Conservation (phyloP, 352 stramenopile genomes). For the Elongisporangium undulatum region DNA sequence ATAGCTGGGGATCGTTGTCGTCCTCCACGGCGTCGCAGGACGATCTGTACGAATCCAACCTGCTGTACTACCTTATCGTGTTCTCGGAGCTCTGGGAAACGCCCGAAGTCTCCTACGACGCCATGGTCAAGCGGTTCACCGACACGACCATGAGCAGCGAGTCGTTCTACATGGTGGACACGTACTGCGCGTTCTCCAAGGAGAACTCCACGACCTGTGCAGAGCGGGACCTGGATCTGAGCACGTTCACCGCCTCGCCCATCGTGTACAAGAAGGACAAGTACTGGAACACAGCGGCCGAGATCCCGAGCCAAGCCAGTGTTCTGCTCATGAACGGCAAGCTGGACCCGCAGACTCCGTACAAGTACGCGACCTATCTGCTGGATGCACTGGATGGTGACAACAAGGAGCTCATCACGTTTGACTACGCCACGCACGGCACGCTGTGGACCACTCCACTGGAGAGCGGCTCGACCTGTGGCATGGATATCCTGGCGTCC, state of each 20-base stretch:
- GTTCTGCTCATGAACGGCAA: constrained; percentile 46
- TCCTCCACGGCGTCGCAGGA: constrained; percentile 10
- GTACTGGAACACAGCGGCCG: constrained; percentile 43
- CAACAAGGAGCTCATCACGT: constrained; percentile 40
- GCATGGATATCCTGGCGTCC: constrained; percentile 36
- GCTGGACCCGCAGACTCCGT: constrained; percentile 41
- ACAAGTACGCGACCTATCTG: constrained; percentile 44
- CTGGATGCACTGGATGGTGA: constrained; percentile 20
- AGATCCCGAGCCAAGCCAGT: constrained; percentile 26
- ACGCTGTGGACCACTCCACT: constrained; percentile 29
- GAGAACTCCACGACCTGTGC: constrained; percentile 28
- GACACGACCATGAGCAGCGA: constrained; percentile 24
- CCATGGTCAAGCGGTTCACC: constrained; percentile 19
- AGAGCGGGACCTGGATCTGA: constrained; percentile 5
- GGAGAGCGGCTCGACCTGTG: constrained; percentile 24
- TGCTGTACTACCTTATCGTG: constrained; percentile 43
- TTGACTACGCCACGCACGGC: constrained; percentile 34
- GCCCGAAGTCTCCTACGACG: constrained; percentile 11
- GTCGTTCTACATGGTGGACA: constrained; percentile 16
- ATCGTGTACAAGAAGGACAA: constrained; percentile 44
- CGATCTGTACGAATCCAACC: constrained; percentile 15
- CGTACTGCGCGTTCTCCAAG: constrained; percentile 56
- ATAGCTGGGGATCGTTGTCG: constrained; percentile 1
- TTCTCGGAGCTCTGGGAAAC: constrained; percentile 53
- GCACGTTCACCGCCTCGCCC: constrained; percentile 7